Conservation (phyloP, 2,329 filamentous ascomycete species). For the Calonectria henricotiae region DNA sequence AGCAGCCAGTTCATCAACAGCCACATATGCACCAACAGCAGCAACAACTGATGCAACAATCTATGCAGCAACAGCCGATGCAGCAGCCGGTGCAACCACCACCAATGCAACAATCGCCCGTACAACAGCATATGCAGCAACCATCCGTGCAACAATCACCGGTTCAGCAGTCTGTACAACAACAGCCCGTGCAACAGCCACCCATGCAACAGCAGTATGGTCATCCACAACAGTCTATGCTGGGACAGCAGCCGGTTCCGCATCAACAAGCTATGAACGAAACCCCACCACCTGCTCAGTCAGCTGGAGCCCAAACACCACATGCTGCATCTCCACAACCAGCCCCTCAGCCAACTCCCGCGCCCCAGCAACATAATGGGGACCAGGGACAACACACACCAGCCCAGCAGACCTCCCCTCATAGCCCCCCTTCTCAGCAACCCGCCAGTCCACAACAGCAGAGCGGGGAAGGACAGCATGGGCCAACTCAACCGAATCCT, state of each 20-base stretch:
- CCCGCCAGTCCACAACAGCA: not conserved
- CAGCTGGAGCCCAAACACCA: not conserved
- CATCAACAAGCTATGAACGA: not conserved
- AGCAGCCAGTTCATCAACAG: not conserved
- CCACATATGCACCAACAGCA: not conserved
- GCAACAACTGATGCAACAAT: not conserved
- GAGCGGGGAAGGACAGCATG: not conserved
- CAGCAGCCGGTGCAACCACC: conserved; percentile 3
- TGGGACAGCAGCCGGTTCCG: not conserved
- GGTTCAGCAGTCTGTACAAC: not conserved
- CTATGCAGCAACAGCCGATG: not conserved
- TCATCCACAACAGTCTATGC: not conserved
- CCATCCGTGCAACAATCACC: not conserved
- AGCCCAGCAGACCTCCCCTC: not conserved
- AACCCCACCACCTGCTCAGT: conserved; percentile 1
- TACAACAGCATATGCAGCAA: not conserved
- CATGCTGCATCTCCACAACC: not conserved
- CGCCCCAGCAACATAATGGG: not conserved
- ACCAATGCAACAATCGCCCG: conserved; percentile 8
- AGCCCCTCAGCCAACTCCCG: not conserved
- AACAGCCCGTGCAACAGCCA: not conserved
- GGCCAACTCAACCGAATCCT: not conserved
- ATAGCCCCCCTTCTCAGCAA: not conserved
- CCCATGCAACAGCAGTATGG: not conserved
- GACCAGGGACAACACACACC: not conserved